Conservation (phyloP, 2,329 filamentous ascomycete species). For the Camptophora hylomeconis region DNA sequence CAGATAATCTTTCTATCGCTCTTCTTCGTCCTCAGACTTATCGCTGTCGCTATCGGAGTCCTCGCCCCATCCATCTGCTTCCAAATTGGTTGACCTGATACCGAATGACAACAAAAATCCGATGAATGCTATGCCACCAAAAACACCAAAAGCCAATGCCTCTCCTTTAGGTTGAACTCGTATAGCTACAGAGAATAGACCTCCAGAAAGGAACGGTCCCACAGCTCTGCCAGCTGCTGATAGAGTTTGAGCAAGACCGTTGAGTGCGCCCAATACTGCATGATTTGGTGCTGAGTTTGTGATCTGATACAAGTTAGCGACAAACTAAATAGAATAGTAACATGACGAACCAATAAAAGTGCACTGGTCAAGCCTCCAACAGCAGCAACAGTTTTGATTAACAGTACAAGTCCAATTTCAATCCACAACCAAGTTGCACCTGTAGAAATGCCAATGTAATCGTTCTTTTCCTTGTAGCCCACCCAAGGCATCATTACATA, state of each 20-base stretch:
- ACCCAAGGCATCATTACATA: conserved; percentile 86
- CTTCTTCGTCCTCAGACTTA: conserved; percentile 35
- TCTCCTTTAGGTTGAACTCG: conserved; percentile 68
- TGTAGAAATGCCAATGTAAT: conserved; percentile 32
- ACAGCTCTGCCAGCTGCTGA: conserved; percentile 80
- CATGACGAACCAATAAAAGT: conserved; percentile 58
- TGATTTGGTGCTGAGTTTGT: conserved; percentile 85
- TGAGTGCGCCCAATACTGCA: conserved; percentile 74
- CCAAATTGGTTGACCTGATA: conserved; percentile 51
- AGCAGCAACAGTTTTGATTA: conserved; percentile 80
- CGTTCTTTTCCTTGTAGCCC: conserved; percentile 52
- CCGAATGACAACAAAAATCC: conserved; percentile 71
- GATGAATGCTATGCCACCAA: conserved; percentile 67
- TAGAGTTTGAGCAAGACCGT: conserved; percentile 86
- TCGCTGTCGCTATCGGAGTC: conserved; percentile 26
- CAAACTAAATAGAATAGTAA: neutral
- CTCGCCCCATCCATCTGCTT: conserved; percentile 43
- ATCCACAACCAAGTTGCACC: conserved; percentile 61
- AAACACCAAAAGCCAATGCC: conserved; percentile 71
- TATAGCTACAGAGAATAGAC: conserved; percentile 68
- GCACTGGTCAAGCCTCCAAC: conserved; percentile 85
- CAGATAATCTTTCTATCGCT: too few species aligned
- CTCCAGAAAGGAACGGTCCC: conserved; percentile 78
- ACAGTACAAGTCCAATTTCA: conserved; percentile 66
- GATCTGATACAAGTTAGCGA: conserved; percentile 42